These are phyloP conservation scores for Strigomonas culicis DNA, from an alignment of 208 protist genomes.

Conservation along the genomic window DNA sequence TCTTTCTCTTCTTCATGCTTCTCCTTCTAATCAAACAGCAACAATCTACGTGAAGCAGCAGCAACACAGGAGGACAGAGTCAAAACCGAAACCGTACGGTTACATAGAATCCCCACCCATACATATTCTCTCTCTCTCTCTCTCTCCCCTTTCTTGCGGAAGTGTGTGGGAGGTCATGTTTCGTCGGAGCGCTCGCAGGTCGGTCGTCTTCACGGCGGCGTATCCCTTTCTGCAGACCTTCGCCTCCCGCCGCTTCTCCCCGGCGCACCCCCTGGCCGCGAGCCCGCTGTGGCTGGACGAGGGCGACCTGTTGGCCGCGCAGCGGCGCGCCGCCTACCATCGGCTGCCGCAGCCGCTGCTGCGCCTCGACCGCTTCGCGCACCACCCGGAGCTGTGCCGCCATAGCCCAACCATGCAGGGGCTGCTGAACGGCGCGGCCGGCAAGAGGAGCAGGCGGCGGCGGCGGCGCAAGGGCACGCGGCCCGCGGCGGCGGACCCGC, in stretches of 20 bases:
- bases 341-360: slow-evolving; percentile 18
- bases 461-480: too few relatives aligned
- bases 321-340: neutral
- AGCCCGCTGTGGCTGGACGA: slow-evolving; percentile 66
- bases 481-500: too few relatives aligned
- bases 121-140: slow-evolving; percentile 1
- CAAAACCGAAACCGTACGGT: too few relatives aligned
- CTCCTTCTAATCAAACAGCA: neutral
- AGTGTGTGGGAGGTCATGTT: slow-evolving; percentile 22
- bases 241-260: slow-evolving; percentile 36
- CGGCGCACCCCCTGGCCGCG: slow-evolving; percentile 46
- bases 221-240: slow-evolving; percentile 53
- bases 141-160: neutral
- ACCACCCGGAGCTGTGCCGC: slow-evolving; percentile 45
- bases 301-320: slow-evolving; percentile 28
- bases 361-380: slow-evolving; percentile 32
- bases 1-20: slow-evolving; percentile 3
- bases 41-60: too few relatives aligned
- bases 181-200: slow-evolving; percentile 6
- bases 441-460: neutral
- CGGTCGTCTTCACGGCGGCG: slow-evolving; percentile 65
- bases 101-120: too few relatives aligned
- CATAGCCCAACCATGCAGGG: slow-evolving; percentile 12
- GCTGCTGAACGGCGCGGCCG: neutral
- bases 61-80: too few relatives aligned